These are phyloP conservation scores for Endothia cerciana DNA, from an alignment of 2,329 filamentous ascomycete genomes.

Conservation along the genomic window DNA sequence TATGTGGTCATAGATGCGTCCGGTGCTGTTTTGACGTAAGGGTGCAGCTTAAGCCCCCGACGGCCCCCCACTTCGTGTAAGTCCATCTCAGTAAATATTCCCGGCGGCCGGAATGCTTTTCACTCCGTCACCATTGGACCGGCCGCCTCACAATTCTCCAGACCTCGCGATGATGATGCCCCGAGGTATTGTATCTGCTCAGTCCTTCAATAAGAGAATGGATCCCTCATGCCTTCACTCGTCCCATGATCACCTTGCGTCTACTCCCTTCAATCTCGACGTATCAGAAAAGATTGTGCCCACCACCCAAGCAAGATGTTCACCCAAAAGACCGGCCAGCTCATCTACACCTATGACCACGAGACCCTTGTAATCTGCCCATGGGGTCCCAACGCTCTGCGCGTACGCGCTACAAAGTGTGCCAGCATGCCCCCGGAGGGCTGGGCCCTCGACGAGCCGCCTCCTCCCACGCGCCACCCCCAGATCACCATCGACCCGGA, in stretches of 20 bases:
- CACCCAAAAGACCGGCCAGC: conserved; percentile 23
- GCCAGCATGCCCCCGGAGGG: conserved; percentile 41
- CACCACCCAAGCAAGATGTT: conserved; percentile 26
- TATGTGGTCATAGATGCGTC: no score
- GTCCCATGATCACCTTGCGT: neutral
- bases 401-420: conserved; percentile 50
- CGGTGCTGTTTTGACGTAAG: conserved; percentile 1
- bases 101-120: neutral
- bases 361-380: conserved; percentile 52
- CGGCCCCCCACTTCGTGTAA: conserved; percentile 4
- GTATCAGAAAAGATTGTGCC: no score
- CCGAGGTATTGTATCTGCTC: conserved; percentile 3
- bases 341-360: conserved; percentile 43
- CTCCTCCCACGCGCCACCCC: conserved; percentile 27
- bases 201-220: neutral
- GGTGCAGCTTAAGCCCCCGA: conserved; percentile 1
- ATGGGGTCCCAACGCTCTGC: conserved; percentile 52
- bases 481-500: conserved; percentile 30
- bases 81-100: neutral
- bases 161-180: conserved; percentile 23
- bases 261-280: neutral
- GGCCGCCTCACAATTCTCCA: conserved; percentile 1
- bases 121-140: conserved; percentile 14
- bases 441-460: conserved; percentile 44
- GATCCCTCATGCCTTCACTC: neutral